These are phyloP conservation scores for Peribolospora baueri DNA, from an alignment of 768 basidiomycete genomes.

Conservation along the genomic window DNA sequence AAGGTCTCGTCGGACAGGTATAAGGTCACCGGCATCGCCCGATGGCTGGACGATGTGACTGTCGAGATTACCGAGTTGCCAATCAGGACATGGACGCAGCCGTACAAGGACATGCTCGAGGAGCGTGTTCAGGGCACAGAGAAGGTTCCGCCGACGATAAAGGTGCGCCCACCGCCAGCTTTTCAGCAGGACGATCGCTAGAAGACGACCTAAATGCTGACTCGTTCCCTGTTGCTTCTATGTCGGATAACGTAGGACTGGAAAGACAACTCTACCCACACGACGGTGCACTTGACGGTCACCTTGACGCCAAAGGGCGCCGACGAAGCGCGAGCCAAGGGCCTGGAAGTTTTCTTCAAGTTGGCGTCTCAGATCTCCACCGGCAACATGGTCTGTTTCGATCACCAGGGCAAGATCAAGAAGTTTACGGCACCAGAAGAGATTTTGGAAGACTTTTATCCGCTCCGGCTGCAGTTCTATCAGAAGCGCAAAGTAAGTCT, in stretches of 20 bases:
- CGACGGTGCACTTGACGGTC: conserved; percentile 67
- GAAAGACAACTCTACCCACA: conserved; percentile 85
- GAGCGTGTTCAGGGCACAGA: conserved; percentile 48
- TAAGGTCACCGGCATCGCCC: conserved; percentile 50
- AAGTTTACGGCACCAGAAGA: conserved; percentile 74
- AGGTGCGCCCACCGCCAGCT: conserved; percentile 25
- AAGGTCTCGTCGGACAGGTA: conserved; percentile 38
- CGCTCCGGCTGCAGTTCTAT: conserved; percentile 64
- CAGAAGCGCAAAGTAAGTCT: conserved; percentile 69
- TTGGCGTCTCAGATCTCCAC: conserved; percentile 60
- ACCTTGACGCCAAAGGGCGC: conserved; percentile 56
- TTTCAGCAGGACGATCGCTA: background rate
- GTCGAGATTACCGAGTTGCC: conserved; percentile 88
- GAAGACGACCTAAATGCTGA: background rate
- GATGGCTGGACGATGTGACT: conserved; percentile 61
- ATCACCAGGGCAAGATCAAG: conserved; percentile 83
- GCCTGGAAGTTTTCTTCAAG: conserved; percentile 77
- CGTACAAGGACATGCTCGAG: conserved; percentile 78
- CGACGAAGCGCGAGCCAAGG: conserved; percentile 68
- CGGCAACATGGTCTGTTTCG: conserved; percentile 96
- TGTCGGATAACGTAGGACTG: conserved; percentile 41
- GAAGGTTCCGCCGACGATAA: conserved; percentile 56
- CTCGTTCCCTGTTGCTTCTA: background rate
- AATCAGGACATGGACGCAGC: conserved; percentile 80
- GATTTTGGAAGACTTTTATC: conserved; percentile 80